Conservation (phyloP, 352 stramenopile species). For the Globisporangium spinosum region DNA sequence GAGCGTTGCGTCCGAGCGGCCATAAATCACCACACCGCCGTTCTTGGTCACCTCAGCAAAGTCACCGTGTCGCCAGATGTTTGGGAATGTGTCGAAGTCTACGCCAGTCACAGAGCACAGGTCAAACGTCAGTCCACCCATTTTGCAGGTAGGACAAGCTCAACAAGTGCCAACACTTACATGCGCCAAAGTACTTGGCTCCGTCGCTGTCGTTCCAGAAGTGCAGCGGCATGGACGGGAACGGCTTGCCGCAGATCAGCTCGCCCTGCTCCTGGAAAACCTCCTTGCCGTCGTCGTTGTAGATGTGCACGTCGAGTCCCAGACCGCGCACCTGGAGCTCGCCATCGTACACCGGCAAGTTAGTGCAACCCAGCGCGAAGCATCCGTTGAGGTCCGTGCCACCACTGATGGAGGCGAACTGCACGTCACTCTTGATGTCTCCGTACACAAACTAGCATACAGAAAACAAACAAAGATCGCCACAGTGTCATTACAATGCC, state of each 20-base stretch:
- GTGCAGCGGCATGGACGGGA: conserved; percentile 80
- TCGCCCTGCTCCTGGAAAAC: conserved; percentile 51
- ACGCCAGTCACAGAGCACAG: neutral
- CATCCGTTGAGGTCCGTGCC: conserved; percentile 84
- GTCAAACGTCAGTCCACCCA: neutral
- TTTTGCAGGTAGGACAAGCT: neutral
- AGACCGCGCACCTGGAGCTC: conserved; percentile 80
- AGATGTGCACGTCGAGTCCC: conserved; percentile 77
- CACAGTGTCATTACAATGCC: neutral
- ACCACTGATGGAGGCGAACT: conserved; percentile 79
- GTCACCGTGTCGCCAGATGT: conserved; percentile 81
- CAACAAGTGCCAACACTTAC: conserved; percentile 26
- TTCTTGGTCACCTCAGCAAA: conserved; percentile 68
- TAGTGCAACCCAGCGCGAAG: conserved; percentile 71
- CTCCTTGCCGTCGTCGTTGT: conserved; percentile 52
- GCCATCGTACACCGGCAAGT: conserved; percentile 72
- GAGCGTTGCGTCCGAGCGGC: conserved; percentile 74
- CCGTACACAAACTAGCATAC: conserved; percentile 58
- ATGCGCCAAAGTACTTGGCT: conserved; percentile 74
- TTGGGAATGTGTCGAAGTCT: conserved; percentile 79
- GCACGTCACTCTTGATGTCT: conserved; percentile 69
- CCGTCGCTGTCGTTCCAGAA: conserved; percentile 78
- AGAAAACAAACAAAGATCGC: neutral
- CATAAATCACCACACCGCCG: conserved; percentile 67
- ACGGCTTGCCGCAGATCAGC: conserved; percentile 70